A percentile compares a stretch with the other conserved stretches of the same genome.
Conservation (phyloP, 345 rosid genomes). For the Citrus maxima region DNA sequence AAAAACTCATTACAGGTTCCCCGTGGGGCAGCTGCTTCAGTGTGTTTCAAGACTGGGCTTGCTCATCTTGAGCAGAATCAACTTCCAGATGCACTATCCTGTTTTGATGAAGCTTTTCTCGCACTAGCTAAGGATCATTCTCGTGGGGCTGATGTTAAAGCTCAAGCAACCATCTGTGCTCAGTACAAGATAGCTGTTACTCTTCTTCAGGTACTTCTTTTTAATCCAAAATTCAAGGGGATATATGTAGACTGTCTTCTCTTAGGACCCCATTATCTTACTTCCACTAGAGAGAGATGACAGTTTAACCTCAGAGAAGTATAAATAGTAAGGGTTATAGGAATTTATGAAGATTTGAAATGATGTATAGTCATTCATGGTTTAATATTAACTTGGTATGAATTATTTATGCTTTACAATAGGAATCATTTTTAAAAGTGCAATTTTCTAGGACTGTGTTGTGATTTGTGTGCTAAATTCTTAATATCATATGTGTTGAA, state of each 20-base stretch:
- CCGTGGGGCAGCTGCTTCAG: constrained; percentile 86
- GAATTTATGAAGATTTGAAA: neutral
- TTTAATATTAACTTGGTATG: neutral
- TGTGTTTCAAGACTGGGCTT: constrained; percentile 93
- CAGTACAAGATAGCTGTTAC: constrained; percentile 96
- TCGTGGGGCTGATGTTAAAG: constrained; percentile 92
- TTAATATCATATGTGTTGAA: neutral
- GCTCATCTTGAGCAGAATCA: constrained; percentile 98
- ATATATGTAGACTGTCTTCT: neutral
- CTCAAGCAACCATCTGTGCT: constrained; percentile 97
- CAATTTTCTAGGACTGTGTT: neutral
- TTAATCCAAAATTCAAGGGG: neutral
- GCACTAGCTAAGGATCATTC: constrained; percentile 96
- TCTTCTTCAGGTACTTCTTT: constrained; percentile 64
- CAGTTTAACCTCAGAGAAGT: neutral
- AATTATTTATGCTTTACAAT: neutral
- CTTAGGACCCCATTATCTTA: neutral
- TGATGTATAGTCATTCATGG: neutral
- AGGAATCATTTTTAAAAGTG: neutral
- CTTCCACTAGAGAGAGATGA: neutral
- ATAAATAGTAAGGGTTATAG: neutral
- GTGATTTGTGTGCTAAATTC: neutral
- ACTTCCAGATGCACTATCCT: constrained; percentile 93
- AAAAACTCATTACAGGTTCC: constrained; percentile 57
- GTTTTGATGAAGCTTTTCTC: constrained; percentile 94